Percentiles rank a stretch among this genome's conserved stretches.
Evolutionary conservation across 2,329 filamentous ascomycete species (phyloP).

Genomic region (Cercospora zeina): DNA sequence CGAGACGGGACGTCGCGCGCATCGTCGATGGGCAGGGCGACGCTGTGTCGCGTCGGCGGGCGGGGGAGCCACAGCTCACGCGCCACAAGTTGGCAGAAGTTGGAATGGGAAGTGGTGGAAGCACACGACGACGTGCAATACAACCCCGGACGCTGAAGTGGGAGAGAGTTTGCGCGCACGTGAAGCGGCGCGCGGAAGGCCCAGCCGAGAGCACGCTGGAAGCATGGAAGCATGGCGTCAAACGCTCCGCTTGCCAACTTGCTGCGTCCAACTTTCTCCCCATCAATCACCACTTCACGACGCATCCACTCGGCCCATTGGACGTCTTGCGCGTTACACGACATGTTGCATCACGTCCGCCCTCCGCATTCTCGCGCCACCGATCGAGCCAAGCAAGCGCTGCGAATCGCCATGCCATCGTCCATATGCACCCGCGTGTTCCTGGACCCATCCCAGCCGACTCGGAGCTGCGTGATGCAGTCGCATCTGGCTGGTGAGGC

Average conservation of each 20-base stretch:
- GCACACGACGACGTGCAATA: too few species aligned
- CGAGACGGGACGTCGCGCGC: not conserved
- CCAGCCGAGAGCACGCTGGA: conserved; percentile 1
- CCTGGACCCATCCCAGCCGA: not conserved
- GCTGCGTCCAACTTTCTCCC: conserved; percentile 1
- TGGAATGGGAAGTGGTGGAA: not conserved
- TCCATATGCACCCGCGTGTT: not conserved
- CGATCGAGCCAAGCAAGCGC: conserved; percentile 5
- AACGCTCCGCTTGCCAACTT: conserved; percentile 8
- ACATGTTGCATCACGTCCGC: conserved; percentile 8
- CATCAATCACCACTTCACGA: not conserved
- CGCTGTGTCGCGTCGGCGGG: not conserved
- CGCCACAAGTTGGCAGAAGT: conserved; percentile 5
- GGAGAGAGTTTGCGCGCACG: conserved; percentile 18
- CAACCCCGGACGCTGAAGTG: conserved; percentile 18
- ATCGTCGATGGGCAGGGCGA: conserved; percentile 15
- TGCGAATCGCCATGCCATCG: not conserved
- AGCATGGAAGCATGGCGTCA: conserved; percentile 12
- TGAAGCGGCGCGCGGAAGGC: conserved; percentile 2
- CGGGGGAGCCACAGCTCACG: not conserved
- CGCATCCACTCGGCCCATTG: conserved; percentile 4
- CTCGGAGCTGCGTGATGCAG: not conserved
- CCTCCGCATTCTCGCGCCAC: not conserved
- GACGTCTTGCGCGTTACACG: not conserved
- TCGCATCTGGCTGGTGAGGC: not conserved